Evolutionary conservation across 768 basidiomycete genomes (phyloP), one percentile per base, ranked within the genome.

Genomic region (Russula vinacea): DNA sequence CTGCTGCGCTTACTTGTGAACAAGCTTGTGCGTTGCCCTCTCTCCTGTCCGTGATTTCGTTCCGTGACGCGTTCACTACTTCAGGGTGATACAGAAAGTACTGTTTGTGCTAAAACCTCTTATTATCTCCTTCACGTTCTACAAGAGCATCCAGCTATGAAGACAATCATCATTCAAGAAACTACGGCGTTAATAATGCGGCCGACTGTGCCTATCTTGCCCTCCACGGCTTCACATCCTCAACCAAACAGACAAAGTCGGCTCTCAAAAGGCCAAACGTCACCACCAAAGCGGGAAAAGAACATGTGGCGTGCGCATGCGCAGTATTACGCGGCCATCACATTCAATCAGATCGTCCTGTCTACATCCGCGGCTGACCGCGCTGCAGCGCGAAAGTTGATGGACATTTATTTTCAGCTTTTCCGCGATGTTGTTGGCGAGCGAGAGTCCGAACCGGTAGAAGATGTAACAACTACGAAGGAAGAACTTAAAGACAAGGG

Each of bases 101-200:
- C 89, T 0, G 81, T 98, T 57, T 92, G 92, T 61, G 94, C 95
- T 16, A 87, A 92, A 64, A 88, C 91, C 0, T 98, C 95, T 0
- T 87, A 95, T 71, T 87, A 94, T 73, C 76, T 97, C 37, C 87
- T 98, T 29, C 90, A 94, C 69, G 79, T 97, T 16, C 82, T 98
- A 0, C 95, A 98, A 75, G 73, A 83, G 0, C 97, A 98, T 70
- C 95, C 97, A 0, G 84, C 85, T 2, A 98, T 99, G 96, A 98
- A 97, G 76, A 71, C 78, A 0, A 84, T 98, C 62, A 79, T 99
- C 63, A 88, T 95, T 33, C 87, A 92, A 52, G 97, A 98, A 75
- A 85, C 94, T 50, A 84, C 86, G 1, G 77, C 89, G 0, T 79
- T 97, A 26, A 83, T 96, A 13, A 84, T 96, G 62, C 84, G 84